Base-by-base conservation (phyloP, 1,284 basidiomycete genomes). In the Inonotus hispidus region DNA sequence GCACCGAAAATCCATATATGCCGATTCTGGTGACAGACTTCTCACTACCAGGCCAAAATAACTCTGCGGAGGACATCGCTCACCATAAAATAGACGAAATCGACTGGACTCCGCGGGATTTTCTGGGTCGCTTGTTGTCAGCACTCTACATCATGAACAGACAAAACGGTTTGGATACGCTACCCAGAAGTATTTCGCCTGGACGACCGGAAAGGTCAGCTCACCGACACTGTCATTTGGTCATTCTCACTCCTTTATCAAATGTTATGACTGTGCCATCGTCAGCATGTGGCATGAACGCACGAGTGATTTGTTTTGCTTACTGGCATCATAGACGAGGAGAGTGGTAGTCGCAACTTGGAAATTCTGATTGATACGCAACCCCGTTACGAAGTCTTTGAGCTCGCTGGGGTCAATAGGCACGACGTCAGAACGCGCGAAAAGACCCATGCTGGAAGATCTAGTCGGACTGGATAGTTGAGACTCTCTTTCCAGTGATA, bases 121-220 rank as follows among this genome's bases (percentile, higher is more conserved):
- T 32, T 52, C 56, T 58, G 32, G 11, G 10, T 13, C 32, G 21
- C 8, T 3, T n/a, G n/a, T n/a, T n/a, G n/a, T n/a, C n/a, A n/a
- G n/a, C n/a, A n/a, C n/a, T n/a, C n/a, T n/a, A n/a, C n/a, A n/a
- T n/a, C n/a, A n/a, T n/a, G n/a, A n/a, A n/a, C n/a, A n/a, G n/a
- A n/a, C n/a, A n/a, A n/a, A n/a, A n/a, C n/a, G 7, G 16, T 23
- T 25, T 23, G 7, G 27, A 1, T 1, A 4, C 1, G 46, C 10
- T 27, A 58, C 56, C 56, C 56, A 58, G 38, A 58, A 58, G 23
- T 58, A 50, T 29, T n/a, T n/a, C n/a, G n/a, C 39, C 39, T 41
- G 13, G n/a, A 41, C 14, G n/a, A 19, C 3, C 13, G 14, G n/a
- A 41, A 19, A 13, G 39, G 39, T 41, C n/a, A 41, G 11, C 14